These are phyloP conservation scores for Rhodotorula graminis DNA, from an alignment of 768 basidiomycete species.

Conservation along the genomic window DNA sequence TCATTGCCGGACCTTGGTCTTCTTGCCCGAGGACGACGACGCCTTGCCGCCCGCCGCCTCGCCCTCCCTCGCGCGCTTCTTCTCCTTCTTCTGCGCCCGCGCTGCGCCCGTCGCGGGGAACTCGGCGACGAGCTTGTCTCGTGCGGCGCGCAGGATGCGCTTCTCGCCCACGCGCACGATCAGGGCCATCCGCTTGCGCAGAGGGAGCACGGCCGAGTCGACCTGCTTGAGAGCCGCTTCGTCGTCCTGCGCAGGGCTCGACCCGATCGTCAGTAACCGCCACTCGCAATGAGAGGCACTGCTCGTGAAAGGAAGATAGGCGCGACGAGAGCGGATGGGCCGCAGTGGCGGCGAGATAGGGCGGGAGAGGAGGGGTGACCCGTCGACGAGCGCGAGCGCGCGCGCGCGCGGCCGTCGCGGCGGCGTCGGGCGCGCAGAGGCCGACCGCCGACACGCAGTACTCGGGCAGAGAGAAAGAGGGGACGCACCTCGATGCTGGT, in stretches of 20 bases:
- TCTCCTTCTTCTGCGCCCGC: background rate
- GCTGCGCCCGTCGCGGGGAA: background rate
- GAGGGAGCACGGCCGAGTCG: background rate
- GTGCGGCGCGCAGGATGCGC: constrained; percentile 54
- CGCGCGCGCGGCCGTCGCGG: too few species aligned
- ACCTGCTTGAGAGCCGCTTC: constrained; percentile 47
- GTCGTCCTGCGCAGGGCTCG: constrained; percentile 50
- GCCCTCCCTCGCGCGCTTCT: constrained; percentile 15
- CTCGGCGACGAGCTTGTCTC: constrained; percentile 33
- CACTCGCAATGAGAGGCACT: background rate
- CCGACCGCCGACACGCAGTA: too few species aligned
- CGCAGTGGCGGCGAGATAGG: background rate
- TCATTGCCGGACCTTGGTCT: constrained; percentile 6
- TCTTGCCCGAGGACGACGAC: background rate
- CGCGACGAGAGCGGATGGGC: background rate
- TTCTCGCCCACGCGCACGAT: constrained; percentile 78
- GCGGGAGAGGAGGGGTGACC: background rate
- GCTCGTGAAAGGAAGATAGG: background rate
- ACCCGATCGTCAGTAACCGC: background rate
- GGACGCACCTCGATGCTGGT: constrained; percentile 58
- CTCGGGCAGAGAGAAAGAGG: background rate
- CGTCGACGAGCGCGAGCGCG: background rate
- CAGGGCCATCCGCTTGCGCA: constrained; percentile 59
- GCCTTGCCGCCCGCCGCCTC: background rate
- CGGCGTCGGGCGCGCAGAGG: too few species aligned